Evolutionary conservation across 306 rosid species (phyloP).

Genomic region (Leucaena leucocephala): DNA sequence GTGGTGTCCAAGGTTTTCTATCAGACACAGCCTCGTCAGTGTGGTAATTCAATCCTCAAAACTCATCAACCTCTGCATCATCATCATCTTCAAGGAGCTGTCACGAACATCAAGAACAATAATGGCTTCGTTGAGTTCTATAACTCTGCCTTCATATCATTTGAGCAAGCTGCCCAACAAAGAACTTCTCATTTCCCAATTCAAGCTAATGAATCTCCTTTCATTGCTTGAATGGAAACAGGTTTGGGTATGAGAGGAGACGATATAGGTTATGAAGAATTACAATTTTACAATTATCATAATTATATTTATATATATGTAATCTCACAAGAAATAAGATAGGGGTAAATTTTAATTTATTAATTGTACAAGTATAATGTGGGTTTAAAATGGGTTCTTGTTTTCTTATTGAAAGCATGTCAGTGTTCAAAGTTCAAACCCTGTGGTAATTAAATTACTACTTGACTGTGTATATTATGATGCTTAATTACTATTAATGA

Average conservation of each 20-base stretch:
- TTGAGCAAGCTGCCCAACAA: constrained; percentile 61
- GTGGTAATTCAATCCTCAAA: constrained; percentile 45
- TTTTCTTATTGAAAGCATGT: background rate
- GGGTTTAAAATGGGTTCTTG: background rate
- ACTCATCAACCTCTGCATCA: constrained; percentile 36
- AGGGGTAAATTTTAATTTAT: background rate
- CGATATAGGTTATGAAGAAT: background rate
- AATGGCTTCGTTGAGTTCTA: constrained; percentile 37
- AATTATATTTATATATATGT: background rate
- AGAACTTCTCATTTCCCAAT: constrained; percentile 47
- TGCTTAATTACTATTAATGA: background rate
- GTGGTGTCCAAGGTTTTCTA: constrained; percentile 79
- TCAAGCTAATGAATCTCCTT: constrained; percentile 52
- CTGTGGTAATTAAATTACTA: no score
- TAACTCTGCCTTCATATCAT: constrained; percentile 50
- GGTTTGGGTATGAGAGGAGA: background rate
- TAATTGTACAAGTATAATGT: background rate
- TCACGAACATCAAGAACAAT: constrained; percentile 9
- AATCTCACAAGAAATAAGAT: constrained; percentile 27
- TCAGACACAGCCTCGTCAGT: constrained; percentile 83
- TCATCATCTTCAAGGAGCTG: constrained; percentile 20
- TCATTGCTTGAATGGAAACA: constrained; percentile 36
- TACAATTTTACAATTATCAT: background rate
- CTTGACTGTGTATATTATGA: background rate
- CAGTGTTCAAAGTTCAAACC: background rate